These are phyloP conservation scores for Ichthyophthirius multifiliis DNA, from an alignment of 169 alveolate genomes.

Conservation along the genomic window DNA sequence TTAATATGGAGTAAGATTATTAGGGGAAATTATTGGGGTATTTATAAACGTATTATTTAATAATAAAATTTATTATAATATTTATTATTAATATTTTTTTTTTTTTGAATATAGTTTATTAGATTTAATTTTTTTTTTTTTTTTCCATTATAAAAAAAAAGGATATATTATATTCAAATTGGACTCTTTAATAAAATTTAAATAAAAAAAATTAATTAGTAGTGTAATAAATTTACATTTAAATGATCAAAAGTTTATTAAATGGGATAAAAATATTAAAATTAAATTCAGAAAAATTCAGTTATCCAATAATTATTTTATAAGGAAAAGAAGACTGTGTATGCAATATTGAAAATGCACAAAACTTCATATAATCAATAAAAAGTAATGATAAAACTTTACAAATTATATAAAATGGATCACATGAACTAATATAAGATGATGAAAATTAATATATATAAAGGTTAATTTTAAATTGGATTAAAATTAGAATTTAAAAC, in stretches of 20 bases:
- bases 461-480: background rate
- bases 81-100: background rate
- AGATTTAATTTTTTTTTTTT: too few species aligned
- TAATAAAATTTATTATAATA: background rate
- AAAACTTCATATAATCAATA: background rate
- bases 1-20: background rate
- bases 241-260: background rate
- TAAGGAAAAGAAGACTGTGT: conserved; percentile 4
- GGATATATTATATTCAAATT: background rate
- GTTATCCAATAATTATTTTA: background rate
- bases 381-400: background rate
- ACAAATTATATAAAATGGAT: background rate
- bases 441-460: background rate
- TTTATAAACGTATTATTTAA: background rate
- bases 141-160: background rate
- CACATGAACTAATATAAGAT: background rate
- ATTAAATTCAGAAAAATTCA: background rate
- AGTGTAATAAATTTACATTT: background rate
- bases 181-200: background rate
- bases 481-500: background rate
- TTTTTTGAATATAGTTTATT: background rate
- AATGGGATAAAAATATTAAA: background rate
- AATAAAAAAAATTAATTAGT: background rate
- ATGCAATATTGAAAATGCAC: background rate
- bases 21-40: background rate